Evolutionary conservation across 75 land plant genomes (phyloP), one percentile per base, ranked within the genome.

Genomic region (Pinus tabuliformis): DNA sequence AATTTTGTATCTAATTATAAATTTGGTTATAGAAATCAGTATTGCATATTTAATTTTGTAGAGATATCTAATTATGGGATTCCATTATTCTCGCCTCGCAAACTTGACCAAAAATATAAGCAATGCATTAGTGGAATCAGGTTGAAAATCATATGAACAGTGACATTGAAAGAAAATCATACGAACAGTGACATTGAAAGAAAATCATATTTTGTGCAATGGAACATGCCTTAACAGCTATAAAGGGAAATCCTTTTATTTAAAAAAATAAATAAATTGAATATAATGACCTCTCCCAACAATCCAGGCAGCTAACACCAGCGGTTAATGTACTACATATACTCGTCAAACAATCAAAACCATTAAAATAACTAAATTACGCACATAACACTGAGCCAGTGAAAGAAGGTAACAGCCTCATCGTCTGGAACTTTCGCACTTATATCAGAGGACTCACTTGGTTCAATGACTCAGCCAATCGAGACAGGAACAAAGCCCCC

Each of bases 401-500:
- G 49, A 68, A 37, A 39, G 49, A 42, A 68, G 24, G 17, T 18
- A n/a, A 37, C 24, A 42, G 11, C 72, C 68, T 64, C 68, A 30
- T 64, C 20, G 42, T 42, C 72, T 42, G 22, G 42, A 68, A 68
- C 72, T n/a, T 39, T 68, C n/a, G 12, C 22, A 42, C 36, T 2
- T 68, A 30, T 64, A 36, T 64, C 68, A 17, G 6, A 13, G 18
- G 68, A 17, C 68, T 64, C 36, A 12, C 36, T 20, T 33, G 74
- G 76, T 33, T 81, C 77, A 90, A 59, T 72, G 22, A 68, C 72
- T 79, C 73, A 91, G 63, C 93, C 93, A 91, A 26, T 86, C 86
- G 75, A 91, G 79, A 85, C 91, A 91, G 30, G 85, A 82, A 70
- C 95, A 92, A 0, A 90, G 79, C 0, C 95, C 95, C 88, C 91